A percentile compares a stretch with the other conserved stretches of the same genome.
These are phyloP conservation scores for Colletotrichum horii DNA, from an alignment of 2,329 filamentous ascomycete genomes.

Conservation along the genomic window DNA sequence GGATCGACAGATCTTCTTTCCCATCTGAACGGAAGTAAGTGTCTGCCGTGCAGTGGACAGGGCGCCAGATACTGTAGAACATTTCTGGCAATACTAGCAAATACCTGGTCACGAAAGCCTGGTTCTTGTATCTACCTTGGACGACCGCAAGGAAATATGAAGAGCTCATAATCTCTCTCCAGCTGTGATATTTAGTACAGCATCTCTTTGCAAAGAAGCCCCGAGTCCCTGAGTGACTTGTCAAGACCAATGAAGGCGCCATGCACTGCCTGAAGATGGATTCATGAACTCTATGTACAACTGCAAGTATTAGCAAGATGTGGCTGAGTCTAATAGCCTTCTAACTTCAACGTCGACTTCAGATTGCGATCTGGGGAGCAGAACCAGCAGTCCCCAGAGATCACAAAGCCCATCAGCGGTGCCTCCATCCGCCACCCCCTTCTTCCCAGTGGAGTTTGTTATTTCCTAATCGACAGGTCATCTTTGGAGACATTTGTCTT, in stretches of 20 bases:
- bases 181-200: background rate
- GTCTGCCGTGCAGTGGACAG: background rate
- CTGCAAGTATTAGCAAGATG: background rate
- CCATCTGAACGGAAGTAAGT: background rate
- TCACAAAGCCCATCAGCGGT: background rate
- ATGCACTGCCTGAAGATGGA: background rate
- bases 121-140: background rate
- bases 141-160: background rate
- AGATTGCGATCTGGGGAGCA: background rate
- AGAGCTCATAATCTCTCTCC: background rate
- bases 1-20: background rate
- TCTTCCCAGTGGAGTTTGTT: background rate
- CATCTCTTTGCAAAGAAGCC: background rate
- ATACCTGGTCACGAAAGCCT: background rate
- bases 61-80: background rate
- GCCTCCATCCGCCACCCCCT: background rate
- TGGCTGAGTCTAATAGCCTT: background rate
- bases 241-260: background rate
- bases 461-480: background rate
- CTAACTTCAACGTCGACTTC: background rate
- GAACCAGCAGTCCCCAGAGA: background rate
- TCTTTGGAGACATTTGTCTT: background rate
- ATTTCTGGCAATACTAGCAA: background rate
- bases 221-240: background rate
- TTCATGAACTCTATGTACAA: background rate